A percentile compares a stretch with the other conserved stretches of the same genome.
Conservation (phyloP, 768 basidiomycete species). For the Podaxis carcinomalis region DNA sequence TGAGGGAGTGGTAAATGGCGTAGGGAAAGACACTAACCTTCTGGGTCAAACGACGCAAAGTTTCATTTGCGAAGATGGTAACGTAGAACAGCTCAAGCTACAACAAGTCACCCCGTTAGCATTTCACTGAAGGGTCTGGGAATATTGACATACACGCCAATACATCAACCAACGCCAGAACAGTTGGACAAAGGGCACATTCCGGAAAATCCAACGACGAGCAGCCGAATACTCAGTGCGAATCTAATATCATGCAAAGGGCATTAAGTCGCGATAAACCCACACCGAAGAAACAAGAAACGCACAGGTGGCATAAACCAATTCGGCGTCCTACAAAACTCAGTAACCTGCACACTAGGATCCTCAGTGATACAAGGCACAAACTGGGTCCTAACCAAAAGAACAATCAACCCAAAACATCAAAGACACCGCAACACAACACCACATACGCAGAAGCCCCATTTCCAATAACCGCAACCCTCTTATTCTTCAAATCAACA, state of each 20-base stretch:
- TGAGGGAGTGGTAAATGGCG: not conserved
- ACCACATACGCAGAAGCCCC: constrained; percentile 47
- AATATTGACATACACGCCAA: not conserved
- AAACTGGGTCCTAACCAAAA: constrained; percentile 43
- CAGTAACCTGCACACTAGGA: constrained; percentile 34
- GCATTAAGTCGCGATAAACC: not conserved
- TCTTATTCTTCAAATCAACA: constrained; percentile 38
- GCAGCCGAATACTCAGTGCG: constrained; percentile 15
- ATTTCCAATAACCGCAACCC: constrained; percentile 56
- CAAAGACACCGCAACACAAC: constrained; percentile 14
- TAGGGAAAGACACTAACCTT: not conserved
- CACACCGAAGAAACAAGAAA: not conserved
- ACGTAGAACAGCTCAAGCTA: not conserved
- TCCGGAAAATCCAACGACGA: constrained; percentile 13
- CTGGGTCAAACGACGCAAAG: not conserved
- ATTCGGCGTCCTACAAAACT: constrained; percentile 47
- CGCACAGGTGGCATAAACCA: constrained; percentile 46
- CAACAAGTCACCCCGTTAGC: not conserved
- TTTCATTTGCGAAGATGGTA: not conserved
- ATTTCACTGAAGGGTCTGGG: not conserved
- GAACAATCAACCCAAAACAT: not conserved
- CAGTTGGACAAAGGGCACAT: constrained; percentile 6
- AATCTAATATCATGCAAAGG: not conserved
- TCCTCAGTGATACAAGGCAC: constrained; percentile 39
- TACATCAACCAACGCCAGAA: not conserved